Base-by-base conservation (phyloP, 805 yeast species). In the Scheffersomyces coipomensis region DNA sequence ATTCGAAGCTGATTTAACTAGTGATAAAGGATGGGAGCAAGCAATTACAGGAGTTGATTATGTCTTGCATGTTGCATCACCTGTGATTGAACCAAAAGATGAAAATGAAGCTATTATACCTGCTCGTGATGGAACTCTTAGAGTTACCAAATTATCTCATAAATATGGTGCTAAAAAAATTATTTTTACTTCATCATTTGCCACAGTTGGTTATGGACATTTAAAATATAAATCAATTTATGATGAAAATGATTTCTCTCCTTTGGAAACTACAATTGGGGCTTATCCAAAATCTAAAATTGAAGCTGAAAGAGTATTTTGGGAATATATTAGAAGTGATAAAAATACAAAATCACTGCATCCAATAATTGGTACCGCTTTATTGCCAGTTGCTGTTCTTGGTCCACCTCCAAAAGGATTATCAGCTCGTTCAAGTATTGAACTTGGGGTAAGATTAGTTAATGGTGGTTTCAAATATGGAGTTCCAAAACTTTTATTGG, bases 31-130 rank as follows among this genome's bases (percentile, higher is more conserved):
- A 2, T 48, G 47, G 34, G 22, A 32, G 2, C 46, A 44, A 37
- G 43, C 46, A 6, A 48, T 46, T 13, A 41, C 45, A 30, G 46
- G 46, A 12, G 42, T 41, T 2, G 49, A 44, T 34, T 47, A 46
- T 5, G 39, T 48, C 25, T 38, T 48, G 19, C 39, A 38, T 21
- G 29, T 38, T 18, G 45, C 45, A 1, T 42, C 12, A 26, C 45
- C 45, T 5, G 35, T 42, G 13, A 13, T 38, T 19, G 24, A 22
- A 7, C 24, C 24, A 6, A 22, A 22, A 10, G 24, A 22, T 22
- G 6, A 7, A 7, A 22, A 22, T 22, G 24, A 22, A 7, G 9
- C 10, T 22, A 22, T 22, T 22, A 10, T 22, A 7, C 24, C 24
- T 22, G 24, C 24, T 10, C 24, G 24, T 22, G 24, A 22, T 7